These are phyloP conservation scores for Scenedesmus sp. DNA, from an alignment of 163 green algal genomes.

Conservation along the genomic window DNA sequence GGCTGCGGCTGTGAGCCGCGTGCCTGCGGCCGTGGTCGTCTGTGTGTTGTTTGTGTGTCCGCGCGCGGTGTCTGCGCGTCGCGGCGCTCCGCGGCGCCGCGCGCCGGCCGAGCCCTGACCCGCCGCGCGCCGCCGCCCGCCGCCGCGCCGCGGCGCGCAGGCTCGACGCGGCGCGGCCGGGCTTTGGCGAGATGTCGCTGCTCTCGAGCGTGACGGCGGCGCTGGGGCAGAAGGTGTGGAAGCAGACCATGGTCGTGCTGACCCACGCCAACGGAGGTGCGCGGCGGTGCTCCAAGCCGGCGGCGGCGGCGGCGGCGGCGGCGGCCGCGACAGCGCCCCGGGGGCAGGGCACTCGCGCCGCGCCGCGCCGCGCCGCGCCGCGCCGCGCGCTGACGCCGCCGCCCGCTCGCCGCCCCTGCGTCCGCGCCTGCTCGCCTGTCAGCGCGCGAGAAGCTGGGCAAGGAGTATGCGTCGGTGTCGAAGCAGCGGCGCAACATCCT, in stretches of 20 bases:
- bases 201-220: slow-evolving; percentile 53
- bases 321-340: too few relatives aligned
- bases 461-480: slow-evolving; percentile 22
- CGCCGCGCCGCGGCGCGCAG: too few relatives aligned
- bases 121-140: too few relatives aligned
- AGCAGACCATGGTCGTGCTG: slow-evolving; percentile 63
- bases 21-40: not conserved
- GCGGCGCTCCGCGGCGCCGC: too few relatives aligned
- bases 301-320: too few relatives aligned
- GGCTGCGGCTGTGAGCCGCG: not conserved
- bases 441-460: slow-evolving; percentile 46
- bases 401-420: not conserved
- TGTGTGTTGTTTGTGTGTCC: not conserved
- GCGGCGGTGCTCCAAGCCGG: too few relatives aligned
- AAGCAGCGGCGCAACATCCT: slow-evolving; percentile 48
- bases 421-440: too few relatives aligned
- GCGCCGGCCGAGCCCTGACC: too few relatives aligned
- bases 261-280: slow-evolving; percentile 59
- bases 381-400: not conserved
- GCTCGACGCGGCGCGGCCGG: slow-evolving; percentile 55
- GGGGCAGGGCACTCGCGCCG: too few relatives aligned
- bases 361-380: too few relatives aligned
- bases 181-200: slow-evolving; percentile 62
- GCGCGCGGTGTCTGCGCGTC: not conserved
- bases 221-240: slow-evolving; percentile 58